These are phyloP conservation scores for Nicotiana benthamiana DNA, from an alignment of 257 asterid genomes.

Conservation along the genomic window DNA sequence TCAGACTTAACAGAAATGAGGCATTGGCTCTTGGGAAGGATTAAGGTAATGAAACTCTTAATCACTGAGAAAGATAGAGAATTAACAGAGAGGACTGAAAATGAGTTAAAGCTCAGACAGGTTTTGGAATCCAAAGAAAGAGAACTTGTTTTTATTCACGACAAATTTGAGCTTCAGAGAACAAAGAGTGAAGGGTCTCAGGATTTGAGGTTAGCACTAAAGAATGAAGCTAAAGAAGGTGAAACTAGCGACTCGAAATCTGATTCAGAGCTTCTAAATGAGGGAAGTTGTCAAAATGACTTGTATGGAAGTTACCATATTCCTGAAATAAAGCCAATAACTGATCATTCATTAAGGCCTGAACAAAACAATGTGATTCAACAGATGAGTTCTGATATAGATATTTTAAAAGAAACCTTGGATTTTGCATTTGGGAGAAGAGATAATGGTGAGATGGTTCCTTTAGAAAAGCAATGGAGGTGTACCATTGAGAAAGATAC, in stretches of 20 bases:
- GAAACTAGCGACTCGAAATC: conserved; percentile 30
- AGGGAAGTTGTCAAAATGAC: conserved; percentile 29
- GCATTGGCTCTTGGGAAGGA: conserved; percentile 50
- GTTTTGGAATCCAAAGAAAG: conserved; percentile 44
- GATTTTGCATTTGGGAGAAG: conserved; percentile 60
- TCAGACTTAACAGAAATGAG: conserved; percentile 51
- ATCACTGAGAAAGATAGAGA: conserved; percentile 54
- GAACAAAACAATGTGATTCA: conserved; percentile 34
- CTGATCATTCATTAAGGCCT: conserved; percentile 14
- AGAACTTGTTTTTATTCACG: conserved; percentile 29
- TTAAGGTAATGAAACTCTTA: conserved; percentile 42
- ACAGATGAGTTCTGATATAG: conserved; percentile 58
- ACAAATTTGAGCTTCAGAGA: conserved; percentile 28
- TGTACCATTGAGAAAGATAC: conserved; percentile 46
- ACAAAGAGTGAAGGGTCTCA: conserved; percentile 13
- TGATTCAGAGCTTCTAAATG: conserved; percentile 33
- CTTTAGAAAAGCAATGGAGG: conserved; percentile 63
- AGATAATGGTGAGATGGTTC: conserved; percentile 40
- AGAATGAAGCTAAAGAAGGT: conserved; percentile 14
- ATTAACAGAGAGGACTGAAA: conserved; percentile 40
- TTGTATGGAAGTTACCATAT: conserved; percentile 6
- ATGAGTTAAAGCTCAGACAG: conserved; percentile 38
- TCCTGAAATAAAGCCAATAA: conserved; percentile 8
- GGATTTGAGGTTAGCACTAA: not conserved
- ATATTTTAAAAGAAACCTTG: conserved; percentile 49